These are phyloP conservation scores for Chamaecrista fasciculata DNA, from an alignment of 306 rosid species.

Conservation along the genomic window DNA sequence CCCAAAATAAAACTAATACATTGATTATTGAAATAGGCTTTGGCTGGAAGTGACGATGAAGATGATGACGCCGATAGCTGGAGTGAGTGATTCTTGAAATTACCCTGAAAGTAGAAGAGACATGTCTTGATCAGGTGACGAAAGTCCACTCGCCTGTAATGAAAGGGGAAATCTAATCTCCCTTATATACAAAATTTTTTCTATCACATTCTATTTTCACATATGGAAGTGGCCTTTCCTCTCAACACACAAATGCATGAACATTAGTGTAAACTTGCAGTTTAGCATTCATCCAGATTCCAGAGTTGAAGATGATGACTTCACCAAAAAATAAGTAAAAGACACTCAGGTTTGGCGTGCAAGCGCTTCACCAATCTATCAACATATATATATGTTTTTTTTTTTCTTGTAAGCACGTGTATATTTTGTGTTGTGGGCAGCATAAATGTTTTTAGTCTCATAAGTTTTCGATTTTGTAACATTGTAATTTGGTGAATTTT, in stretches of 20 bases:
- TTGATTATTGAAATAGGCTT: conserved; percentile 58
- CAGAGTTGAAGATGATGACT: conserved; percentile 29
- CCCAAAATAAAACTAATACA: conserved; percentile 27
- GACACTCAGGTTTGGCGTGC: conserved; percentile 37
- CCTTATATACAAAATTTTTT: conserved; percentile 33
- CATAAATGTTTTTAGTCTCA: conserved; percentile 34
- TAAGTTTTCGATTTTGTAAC: conserved; percentile 57
- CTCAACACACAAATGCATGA: conserved; percentile 24
- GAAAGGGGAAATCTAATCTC: too few species aligned
- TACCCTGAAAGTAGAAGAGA: conserved; percentile 12
- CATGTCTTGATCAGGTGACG: conserved; percentile 22
- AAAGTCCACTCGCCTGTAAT: conserved; percentile 24
- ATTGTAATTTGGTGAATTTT: conserved; percentile 51
- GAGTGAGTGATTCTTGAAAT: conserved; percentile 80
- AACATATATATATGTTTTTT: not conserved
- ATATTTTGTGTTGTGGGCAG: conserved; percentile 56
- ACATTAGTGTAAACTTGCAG: conserved; percentile 21
- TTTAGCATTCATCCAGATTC: conserved; percentile 22
- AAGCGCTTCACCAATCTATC: conserved; percentile 44
- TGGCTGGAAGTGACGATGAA: conserved; percentile 90
- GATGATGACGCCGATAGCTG: conserved; percentile 75
- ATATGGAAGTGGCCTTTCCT: conserved; percentile 34
- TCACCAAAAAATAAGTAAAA: conserved; percentile 23
- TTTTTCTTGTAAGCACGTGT: conserved; percentile 43
- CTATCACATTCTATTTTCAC: conserved; percentile 34